These are phyloP conservation scores for Ophiostoma sp. DNA, from an alignment of 2,329 filamentous ascomycete genomes.

Conservation along the genomic window DNA sequence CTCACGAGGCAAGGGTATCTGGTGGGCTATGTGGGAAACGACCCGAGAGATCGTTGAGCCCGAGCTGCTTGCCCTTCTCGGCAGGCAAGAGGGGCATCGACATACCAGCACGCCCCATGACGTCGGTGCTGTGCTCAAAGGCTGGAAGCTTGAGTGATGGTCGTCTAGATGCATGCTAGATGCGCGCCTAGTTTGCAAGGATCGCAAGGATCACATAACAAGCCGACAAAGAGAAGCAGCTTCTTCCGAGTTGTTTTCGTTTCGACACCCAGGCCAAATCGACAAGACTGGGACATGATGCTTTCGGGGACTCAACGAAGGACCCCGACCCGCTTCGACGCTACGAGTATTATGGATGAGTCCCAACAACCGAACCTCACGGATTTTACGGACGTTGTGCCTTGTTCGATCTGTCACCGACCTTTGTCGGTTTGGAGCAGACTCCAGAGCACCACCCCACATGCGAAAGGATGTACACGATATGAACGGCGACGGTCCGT, in stretches of 20 bases:
- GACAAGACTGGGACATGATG: too few relatives aligned
- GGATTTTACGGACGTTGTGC: background rate
- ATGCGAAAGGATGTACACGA: background rate
- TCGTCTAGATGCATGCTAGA: background rate
- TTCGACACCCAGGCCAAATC: background rate
- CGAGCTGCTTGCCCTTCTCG: too few relatives aligned
- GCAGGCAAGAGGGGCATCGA: background rate
- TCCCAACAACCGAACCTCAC: background rate
- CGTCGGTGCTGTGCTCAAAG: background rate
- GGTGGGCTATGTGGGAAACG: too few relatives aligned
- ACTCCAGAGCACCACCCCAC: background rate
- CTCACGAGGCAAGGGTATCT: background rate
- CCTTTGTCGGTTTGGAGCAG: background rate
- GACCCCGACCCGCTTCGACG: background rate
- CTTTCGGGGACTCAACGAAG: background rate
- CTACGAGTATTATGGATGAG: background rate
- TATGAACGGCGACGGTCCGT: background rate
- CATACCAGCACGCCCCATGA: background rate
- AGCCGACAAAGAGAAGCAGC: background rate
- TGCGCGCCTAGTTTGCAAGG: background rate
- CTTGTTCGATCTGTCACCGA: background rate
- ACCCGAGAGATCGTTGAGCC: too few relatives aligned
- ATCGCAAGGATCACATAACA: background rate
- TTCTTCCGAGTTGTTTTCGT: constrained; percentile 10
- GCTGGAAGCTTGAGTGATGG: background rate